Evolutionary conservation across 805 yeast genomes (phyloP).

Genomic region (Suhomyces kilbournensis): DNA sequence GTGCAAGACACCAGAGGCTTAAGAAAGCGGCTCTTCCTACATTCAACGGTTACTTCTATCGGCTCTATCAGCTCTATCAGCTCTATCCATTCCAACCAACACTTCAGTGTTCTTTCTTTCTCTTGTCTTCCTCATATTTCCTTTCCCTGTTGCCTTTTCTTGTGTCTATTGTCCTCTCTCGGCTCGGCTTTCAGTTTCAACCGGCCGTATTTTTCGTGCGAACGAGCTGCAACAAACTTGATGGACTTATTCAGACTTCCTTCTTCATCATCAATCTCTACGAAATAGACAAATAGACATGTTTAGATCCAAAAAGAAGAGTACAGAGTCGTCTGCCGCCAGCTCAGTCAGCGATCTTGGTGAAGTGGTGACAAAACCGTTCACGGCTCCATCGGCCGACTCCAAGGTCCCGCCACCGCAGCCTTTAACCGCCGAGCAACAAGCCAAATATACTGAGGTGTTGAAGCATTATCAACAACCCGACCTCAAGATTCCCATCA

Average conservation of each 20-base stretch:
- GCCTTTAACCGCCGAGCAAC: slow-evolving; percentile 52
- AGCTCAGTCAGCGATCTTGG: slow-evolving; percentile 4
- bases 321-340: slow-evolving; percentile 2
- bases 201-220: neutral
- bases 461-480: slow-evolving; percentile 53
- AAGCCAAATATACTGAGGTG: slow-evolving; percentile 59
- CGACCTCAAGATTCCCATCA: slow-evolving; percentile 43
- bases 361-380: slow-evolving; percentile 42
- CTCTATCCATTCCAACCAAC: too few species aligned
- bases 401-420: slow-evolving; percentile 50
- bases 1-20: neutral
- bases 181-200: neutral
- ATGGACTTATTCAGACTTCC: neutral
- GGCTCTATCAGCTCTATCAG: neutral
- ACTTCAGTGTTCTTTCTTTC: too few species aligned
- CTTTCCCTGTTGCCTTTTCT: neutral
- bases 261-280: neutral
- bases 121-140: too few species aligned
- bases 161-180: neutral
- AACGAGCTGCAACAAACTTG: neutral
- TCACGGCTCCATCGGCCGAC: slow-evolving; percentile 49
- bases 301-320: slow-evolving; percentile 2
- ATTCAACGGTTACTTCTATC: too few species aligned
- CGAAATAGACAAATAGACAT: neutral
- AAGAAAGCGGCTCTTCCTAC: neutral